These are phyloP conservation scores for Ceratorhiza oryzae-sativae DNA, from an alignment of 1,284 basidiomycete genomes.

Conservation along the genomic window DNA sequence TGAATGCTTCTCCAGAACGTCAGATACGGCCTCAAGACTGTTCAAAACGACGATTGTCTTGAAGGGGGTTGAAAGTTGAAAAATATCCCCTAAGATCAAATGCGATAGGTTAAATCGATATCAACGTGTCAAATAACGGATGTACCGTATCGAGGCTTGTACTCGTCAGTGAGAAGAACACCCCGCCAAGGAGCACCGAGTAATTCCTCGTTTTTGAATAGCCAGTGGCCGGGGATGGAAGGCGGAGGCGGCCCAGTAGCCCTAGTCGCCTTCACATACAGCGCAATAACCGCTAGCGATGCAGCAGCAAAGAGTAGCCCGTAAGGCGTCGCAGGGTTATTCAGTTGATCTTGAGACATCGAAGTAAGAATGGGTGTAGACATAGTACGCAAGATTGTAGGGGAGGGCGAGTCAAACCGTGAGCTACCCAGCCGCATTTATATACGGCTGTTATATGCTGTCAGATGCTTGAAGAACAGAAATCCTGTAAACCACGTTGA, in stretches of 20 bases:
- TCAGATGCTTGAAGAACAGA: too few species aligned
- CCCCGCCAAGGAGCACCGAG: not conserved
- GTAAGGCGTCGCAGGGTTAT: too few species aligned
- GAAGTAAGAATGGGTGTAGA: too few species aligned
- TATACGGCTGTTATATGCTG: too few species aligned
- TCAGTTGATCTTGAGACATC: too few species aligned
- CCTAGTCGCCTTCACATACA: too few species aligned
- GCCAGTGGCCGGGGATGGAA: conserved; percentile 23
- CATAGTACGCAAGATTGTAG: too few species aligned
- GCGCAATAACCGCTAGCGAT: too few species aligned
- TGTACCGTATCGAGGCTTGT: conserved; percentile 12
- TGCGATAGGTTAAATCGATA: not conserved
- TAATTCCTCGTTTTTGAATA: conserved; percentile 12
- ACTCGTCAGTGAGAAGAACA: not conserved
- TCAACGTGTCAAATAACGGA: not conserved
- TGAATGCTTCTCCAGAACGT: conserved; percentile 7
- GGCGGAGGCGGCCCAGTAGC: not conserved
- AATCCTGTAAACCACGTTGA: too few species aligned
- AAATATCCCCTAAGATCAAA: not conserved
- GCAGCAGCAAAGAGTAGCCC: too few species aligned
- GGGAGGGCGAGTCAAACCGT: too few species aligned
- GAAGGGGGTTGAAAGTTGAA: conserved; percentile 7
- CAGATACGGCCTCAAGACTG: not conserved
- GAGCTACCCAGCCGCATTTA: too few species aligned
- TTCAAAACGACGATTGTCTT: conserved; percentile 8